These are phyloP conservation scores for barley (Hordeum vulgare) DNA, from an alignment of 176 grass and related monocot species.

Conservation along the genomic window DNA sequence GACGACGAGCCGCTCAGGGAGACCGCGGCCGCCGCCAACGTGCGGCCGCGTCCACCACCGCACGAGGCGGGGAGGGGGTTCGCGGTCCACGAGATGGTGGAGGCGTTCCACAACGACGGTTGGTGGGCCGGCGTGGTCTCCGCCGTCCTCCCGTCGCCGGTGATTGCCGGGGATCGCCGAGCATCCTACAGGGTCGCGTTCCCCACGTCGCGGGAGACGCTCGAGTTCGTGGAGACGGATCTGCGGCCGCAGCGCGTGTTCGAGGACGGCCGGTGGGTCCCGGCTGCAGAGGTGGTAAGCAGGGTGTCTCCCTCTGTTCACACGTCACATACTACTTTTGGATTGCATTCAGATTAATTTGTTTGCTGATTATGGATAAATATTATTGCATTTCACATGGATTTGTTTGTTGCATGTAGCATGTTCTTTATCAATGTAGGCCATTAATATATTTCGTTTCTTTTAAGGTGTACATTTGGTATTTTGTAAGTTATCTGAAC, in stretches of 20 bases:
- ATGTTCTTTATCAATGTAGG: not conserved
- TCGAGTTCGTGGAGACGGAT: slow-evolving; percentile 31
- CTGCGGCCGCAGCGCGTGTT: slow-evolving; percentile 45
- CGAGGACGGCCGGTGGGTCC: slow-evolving; percentile 27
- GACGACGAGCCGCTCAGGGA: not conserved
- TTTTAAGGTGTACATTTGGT: too few relatives aligned
- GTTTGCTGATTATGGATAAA: too few relatives aligned
- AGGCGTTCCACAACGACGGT: not conserved
- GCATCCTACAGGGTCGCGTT: slow-evolving; percentile 52
- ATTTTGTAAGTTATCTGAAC: too few relatives aligned
- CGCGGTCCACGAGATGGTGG: not conserved
- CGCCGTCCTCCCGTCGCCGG: not conserved
- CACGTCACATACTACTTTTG: too few relatives aligned
- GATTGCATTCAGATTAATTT: too few relatives aligned
- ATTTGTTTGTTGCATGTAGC: not conserved
- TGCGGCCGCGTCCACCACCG: not conserved
- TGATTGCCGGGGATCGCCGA: not conserved
- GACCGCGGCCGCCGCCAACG: not conserved
- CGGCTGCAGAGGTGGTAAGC: slow-evolving; percentile 19
- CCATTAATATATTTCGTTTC: too few relatives aligned
- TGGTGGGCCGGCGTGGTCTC: slow-evolving; percentile 10
- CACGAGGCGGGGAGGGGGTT: not conserved
- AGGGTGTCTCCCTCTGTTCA: too few relatives aligned
- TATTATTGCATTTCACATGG: too few relatives aligned
- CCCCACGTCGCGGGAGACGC: slow-evolving; percentile 45